Conservation (phyloP, 176 grass and related monocot genomes). For the Oryza officinalis region DNA sequence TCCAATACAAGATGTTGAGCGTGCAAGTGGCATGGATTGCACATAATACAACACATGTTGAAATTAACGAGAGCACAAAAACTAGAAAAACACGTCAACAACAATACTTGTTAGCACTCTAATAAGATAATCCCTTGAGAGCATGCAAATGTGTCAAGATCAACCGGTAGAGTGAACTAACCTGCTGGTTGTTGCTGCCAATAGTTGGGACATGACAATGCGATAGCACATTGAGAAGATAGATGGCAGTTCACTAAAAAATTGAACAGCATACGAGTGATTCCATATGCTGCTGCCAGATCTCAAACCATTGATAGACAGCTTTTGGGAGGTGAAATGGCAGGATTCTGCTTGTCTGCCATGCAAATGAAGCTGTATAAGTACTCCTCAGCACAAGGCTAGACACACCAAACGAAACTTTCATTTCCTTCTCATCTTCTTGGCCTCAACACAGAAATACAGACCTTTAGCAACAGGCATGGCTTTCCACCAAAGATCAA, state of each 20-base stretch:
- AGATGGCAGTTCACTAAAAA: neutral
- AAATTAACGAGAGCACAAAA: constrained; percentile 5
- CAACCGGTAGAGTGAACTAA: neutral
- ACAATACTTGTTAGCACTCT: neutral
- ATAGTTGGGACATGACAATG: neutral
- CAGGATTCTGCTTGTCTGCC: constrained; percentile 8
- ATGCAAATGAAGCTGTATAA: constrained; percentile 1
- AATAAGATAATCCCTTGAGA: neutral
- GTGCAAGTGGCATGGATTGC: neutral
- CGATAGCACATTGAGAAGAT: neutral
- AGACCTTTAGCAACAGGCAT: neutral
- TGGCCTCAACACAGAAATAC: constrained; percentile 9
- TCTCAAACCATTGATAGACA: constrained; percentile 5
- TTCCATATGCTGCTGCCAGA: neutral
- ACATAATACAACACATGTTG: constrained; percentile 7
- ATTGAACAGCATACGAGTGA: neutral
- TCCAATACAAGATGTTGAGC: constrained; percentile 26
- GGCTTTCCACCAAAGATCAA: constrained; percentile 30
- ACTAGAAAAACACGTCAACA: neutral
- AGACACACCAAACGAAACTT: constrained; percentile 16
- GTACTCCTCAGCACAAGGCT: neutral
- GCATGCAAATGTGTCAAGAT: neutral
- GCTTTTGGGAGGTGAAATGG: constrained; percentile 2
- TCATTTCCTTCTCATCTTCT: constrained; percentile 1
- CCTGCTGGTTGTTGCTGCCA: neutral